These are phyloP conservation scores for Crithidia fasciculata DNA, from an alignment of 208 protist genomes.

Conservation along the genomic window DNA sequence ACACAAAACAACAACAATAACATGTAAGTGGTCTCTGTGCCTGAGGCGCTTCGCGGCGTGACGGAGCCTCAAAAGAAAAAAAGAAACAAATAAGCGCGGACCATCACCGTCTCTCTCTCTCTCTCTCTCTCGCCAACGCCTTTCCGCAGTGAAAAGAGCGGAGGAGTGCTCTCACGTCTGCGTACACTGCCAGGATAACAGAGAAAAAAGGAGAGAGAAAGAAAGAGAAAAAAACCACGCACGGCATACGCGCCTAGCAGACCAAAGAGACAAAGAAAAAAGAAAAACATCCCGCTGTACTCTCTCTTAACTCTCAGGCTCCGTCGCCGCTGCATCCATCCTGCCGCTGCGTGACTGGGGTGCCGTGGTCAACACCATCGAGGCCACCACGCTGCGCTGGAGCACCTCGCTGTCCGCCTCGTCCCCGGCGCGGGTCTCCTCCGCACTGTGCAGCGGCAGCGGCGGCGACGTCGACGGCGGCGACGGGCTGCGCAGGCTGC, in stretches of 20 bases:
- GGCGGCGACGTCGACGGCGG: neutral
- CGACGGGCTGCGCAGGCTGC: neutral
- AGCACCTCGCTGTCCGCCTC: slow-evolving; percentile 5
- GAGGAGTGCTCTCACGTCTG: neutral
- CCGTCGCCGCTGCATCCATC: neutral
- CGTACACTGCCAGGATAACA: neutral
- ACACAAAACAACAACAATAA: neutral
- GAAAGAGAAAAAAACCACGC: neutral
- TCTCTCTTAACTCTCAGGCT: neutral
- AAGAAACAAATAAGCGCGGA: neutral
- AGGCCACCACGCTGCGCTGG: neutral
- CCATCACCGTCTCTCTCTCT: neutral
- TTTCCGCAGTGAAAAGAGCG: neutral
- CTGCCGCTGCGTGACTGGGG: too few relatives aligned
- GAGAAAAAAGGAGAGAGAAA: slow-evolving; percentile 10
- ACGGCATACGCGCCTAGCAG: too few relatives aligned
- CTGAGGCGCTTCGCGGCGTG: too few relatives aligned
- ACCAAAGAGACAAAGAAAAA: neutral
- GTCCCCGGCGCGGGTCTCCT: slow-evolving; percentile 11
- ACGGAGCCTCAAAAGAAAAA: neutral
- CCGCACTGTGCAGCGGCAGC: slow-evolving; percentile 8
- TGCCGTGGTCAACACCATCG: neutral
- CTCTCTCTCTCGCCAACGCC: neutral
- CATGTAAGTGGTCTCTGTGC: too few relatives aligned
- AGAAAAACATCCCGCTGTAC: neutral